Conservation (phyloP, 805 yeast species). For the Maudiozyma serrabonitensis region DNA sequence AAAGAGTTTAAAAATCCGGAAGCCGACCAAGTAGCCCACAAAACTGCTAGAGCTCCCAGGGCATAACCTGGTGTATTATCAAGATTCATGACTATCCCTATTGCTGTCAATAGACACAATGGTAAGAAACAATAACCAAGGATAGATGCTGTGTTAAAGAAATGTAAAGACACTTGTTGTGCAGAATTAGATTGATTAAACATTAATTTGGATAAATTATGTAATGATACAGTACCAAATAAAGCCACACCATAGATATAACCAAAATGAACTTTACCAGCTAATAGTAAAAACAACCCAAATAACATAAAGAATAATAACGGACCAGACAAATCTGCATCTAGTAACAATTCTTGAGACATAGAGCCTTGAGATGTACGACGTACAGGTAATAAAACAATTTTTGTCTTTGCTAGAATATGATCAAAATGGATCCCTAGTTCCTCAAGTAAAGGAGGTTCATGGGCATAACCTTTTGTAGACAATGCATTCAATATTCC, state of each 20-base stretch:
- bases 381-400: constrained; percentile 69
- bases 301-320: constrained; percentile 77
- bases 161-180: constrained; percentile 30
- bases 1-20: constrained; percentile 88
- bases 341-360: constrained; percentile 70
- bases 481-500: constrained; percentile 90
- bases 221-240: constrained; percentile 79
- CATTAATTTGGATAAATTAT: constrained; percentile 80
- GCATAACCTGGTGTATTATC: constrained; percentile 70
- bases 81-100: constrained; percentile 66
- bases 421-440: constrained; percentile 87
- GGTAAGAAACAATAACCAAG: constrained; percentile 92
- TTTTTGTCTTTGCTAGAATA: constrained; percentile 72
- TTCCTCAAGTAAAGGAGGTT: constrained; percentile 86
- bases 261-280: constrained; percentile 95
- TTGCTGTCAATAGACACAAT: constrained; percentile 46
- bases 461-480: constrained; percentile 89
- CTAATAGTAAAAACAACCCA: constrained; percentile 69
- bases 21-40: constrained; percentile 90
- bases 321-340: constrained; percentile 93
- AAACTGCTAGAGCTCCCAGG: constrained; percentile 54
- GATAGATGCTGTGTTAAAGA: constrained; percentile 73
- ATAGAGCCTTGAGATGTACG: constrained; percentile 32
- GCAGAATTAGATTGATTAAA: background rate
- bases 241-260: constrained; percentile 94